Conservation (phyloP, 495 filamentous ascomycete species). For the Margaritispora aquatica region DNA sequence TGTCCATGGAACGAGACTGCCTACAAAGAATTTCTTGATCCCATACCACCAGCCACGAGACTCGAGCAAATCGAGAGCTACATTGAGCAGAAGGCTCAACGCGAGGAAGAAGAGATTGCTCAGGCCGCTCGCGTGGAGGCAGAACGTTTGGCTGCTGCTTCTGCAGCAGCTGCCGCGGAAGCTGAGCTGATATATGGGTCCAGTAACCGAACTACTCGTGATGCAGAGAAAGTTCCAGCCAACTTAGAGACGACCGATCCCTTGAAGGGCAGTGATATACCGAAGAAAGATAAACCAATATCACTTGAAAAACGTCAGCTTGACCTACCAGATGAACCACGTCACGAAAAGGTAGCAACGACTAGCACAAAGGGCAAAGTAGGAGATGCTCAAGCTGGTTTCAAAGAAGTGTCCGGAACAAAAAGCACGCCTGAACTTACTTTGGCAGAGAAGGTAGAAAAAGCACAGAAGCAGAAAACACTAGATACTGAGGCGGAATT, state of each 20-base stretch:
- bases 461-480: background rate
- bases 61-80: conserved; percentile 36
- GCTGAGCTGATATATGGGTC: background rate
- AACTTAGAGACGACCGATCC: background rate
- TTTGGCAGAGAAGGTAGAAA: background rate
- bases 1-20: conserved; percentile 75
- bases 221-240: background rate
- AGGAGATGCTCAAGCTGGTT: too few relatives aligned
- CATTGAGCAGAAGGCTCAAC: conserved; percentile 20
- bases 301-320: conserved; percentile 16
- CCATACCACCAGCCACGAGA: conserved; percentile 27
- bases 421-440: background rate
- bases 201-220: background rate
- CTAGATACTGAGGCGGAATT: conserved; percentile 11
- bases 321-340: conserved; percentile 6
- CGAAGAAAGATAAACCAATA: conserved; percentile 9
- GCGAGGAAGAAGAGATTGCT: conserved; percentile 4
- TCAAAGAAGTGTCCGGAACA: too few relatives aligned
- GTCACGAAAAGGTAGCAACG: conserved; percentile 1
- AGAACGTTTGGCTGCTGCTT: background rate
- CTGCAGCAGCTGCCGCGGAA: background rate
- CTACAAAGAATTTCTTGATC: conserved; percentile 54
- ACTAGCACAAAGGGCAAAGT: conserved; percentile 3
- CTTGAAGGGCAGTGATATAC: background rate
- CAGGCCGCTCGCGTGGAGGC: background rate